phyloP scores from a whole-genome alignment of 2,329 filamentous ascomycete species.

The Aspergillus oerlinghausenensis region DNA sequence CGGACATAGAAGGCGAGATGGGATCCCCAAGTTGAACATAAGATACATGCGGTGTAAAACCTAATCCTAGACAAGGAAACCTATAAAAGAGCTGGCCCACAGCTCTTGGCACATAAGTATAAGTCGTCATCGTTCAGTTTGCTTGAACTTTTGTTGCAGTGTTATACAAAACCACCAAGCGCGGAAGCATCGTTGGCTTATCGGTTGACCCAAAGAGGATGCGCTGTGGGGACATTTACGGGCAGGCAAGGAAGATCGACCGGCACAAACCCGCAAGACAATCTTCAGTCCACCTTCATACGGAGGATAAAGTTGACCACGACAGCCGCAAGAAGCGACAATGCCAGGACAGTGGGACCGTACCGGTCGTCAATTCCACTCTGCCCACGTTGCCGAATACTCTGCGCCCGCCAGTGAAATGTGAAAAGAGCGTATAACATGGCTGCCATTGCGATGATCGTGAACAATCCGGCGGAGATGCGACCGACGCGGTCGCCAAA shows the following conservation, averaged over 20 bases:
- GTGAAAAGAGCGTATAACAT: conserved; percentile 94
- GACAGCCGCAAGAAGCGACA: conserved; percentile 83
- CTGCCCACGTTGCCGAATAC: conserved; percentile 84
- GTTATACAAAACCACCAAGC: not conserved
- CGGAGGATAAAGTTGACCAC: conserved; percentile 92
- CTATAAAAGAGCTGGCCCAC: not conserved
- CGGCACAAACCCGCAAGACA: not conserved
- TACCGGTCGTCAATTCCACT: conserved; percentile 95
- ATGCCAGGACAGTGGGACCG: conserved; percentile 82
- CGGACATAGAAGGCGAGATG: not conserved
- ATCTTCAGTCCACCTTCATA: conserved; percentile 24
- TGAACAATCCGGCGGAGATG: conserved; percentile 91
- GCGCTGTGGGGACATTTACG: not conserved
- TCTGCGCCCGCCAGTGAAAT: conserved; percentile 95
- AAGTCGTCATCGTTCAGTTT: not conserved
- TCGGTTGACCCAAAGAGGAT: not conserved
- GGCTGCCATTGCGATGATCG: conserved; percentile 84
- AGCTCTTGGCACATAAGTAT: not conserved
- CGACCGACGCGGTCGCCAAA: conserved; percentile 93
- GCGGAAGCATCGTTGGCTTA: not conserved
- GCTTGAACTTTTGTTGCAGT: not conserved
- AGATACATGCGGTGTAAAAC: not conserved
- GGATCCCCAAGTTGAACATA: not conserved
- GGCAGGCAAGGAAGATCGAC: not conserved
- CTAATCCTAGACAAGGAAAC: not conserved